Evolutionary conservation across 2,329 filamentous ascomycete species (phyloP), one percentile per base, ranked within the genome.

Genomic region (Verticillium alfalfae): DNA sequence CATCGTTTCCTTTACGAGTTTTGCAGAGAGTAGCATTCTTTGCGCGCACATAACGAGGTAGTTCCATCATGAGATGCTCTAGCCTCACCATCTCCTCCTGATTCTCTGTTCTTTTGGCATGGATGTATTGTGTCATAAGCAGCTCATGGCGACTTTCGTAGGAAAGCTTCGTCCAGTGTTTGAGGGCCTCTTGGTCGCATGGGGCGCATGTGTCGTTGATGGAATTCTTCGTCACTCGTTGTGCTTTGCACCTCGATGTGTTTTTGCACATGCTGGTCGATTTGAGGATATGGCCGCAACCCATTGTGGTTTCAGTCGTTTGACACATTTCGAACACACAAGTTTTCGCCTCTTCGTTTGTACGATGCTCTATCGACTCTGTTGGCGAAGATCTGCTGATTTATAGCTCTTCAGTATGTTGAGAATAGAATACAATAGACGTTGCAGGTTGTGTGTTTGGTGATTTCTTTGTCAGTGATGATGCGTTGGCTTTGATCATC

Each of bases 171-270:
- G 72, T 69, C 41, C 62, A 66, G 26, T 58, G 61, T 12, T 64
- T 65, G 22, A 61, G 62, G 55, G 69, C 67, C 1, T 68, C 67
- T 0, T 72, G 70, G 58, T 78, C 74, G 63, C 76, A 79, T 6
- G 64, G 58, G 8, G 74, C 71, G 66, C 76, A 78, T n/a, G 72
- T 75, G 64, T 75, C 74, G 52, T 71, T 62, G 54, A 78, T 59
- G 60, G 69, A 69, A 13, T 62, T 37, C 65, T 63, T 6, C 59
- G 62, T 18, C 52, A 38, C 8, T 49, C 58, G 0, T 54, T 41
- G 22, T 58, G 18, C 34, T 59, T 66, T n/a, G 61, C 63, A 58
- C 9, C 41, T n/a, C 4, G 36, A 52, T n/a, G 39, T 45, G 58
- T 55, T 59, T 31, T 7, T 31, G 59, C 54, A 67, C 64, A 57